Evolutionary conservation across 441 rosid species (phyloP), one percentile per base, ranked within the genome.

Genomic region (Aquilaria agallochum): DNA sequence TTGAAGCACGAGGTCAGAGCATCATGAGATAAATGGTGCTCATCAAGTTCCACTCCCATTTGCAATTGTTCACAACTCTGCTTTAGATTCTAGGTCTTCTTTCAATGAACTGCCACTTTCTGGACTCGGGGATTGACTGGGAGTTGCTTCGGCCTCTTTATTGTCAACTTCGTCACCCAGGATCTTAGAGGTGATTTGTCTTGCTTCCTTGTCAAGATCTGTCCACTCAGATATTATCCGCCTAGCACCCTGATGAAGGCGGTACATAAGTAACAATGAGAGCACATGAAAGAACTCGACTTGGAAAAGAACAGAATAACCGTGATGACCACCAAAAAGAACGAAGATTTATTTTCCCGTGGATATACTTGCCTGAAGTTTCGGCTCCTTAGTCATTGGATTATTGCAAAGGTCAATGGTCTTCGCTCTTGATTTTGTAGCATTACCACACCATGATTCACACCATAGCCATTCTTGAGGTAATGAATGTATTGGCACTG

Each of bases 381-480:
- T 95, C 57, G 99, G 99, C 72, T 95, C 99, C 74, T 95, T 95
- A 45, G 98, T 95, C 99, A 92, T 95, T 52, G 97, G 99, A 78
- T 95, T 95, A 73, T 95, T 92, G 90, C 99, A 92, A 67, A 95
- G 95, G 72, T 95, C 99, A 47, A 95, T 90, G 30, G 99, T 95
- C 73, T 87, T 95, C 54, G 99, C 99, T 73, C 73, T 92, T 30
- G 92, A 60, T 75, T 95, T 95, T 54, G 97, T 90, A 72, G 94
- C 83, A 74, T 87, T 92, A 58, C 98, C 98, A 58, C 99, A 95
- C 99, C 99, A 95, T 32, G 98, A 95, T 67, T 95, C 99, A 51
- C 99, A 95, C 99, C 99, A 95, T 48, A 90, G 66, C 99, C 99
- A 95, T 73, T 95, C 99, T 82, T 83, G 96, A 51, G 98, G 97